A percentile compares a stretch with the other conserved stretches of the same genome.
These are phyloP conservation scores for Pseudonitzschia pungens DNA, from an alignment of 108 stramenopile genomes.

Conservation along the genomic window DNA sequence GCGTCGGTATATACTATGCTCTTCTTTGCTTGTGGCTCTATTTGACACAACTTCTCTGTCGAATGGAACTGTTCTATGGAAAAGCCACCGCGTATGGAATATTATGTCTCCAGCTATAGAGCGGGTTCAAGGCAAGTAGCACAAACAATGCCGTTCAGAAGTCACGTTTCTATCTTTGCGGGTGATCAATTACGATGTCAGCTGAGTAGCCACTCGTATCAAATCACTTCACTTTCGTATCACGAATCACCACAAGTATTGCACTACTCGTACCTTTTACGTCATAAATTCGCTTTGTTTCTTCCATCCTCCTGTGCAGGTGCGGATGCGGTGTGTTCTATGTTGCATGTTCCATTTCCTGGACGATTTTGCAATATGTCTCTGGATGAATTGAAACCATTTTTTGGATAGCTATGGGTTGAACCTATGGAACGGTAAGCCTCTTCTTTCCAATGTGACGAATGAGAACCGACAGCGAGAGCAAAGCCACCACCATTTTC, in stretches of 20 bases:
- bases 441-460: conserved; percentile 60
- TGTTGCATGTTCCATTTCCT: conserved; percentile 78
- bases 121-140: background rate
- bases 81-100: conserved; percentile 78
- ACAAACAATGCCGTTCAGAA: background rate
- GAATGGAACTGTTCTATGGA: conserved; percentile 75
- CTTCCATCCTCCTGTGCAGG: conserved; percentile 67
- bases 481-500: conserved; percentile 71
- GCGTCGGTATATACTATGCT: conserved; percentile 49
- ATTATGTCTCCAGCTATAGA: conserved; percentile 51
- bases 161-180: background rate
- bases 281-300: conserved; percentile 66
- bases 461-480: conserved; percentile 69
- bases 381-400: conserved; percentile 56
- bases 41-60: conserved; percentile 25
- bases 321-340: conserved; percentile 63
- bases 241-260: background rate
- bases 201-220: background rate
- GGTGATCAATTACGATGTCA: background rate
- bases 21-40: conserved; percentile 25
- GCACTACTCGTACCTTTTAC: conserved; percentile 44
- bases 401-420: conserved; percentile 54
- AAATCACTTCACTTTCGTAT: background rate
- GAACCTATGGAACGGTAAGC: conserved; percentile 68
- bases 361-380: conserved; percentile 66